Conservation (phyloP, 2,329 filamentous ascomycete species). For the Cladorrhinum sp. region DNA sequence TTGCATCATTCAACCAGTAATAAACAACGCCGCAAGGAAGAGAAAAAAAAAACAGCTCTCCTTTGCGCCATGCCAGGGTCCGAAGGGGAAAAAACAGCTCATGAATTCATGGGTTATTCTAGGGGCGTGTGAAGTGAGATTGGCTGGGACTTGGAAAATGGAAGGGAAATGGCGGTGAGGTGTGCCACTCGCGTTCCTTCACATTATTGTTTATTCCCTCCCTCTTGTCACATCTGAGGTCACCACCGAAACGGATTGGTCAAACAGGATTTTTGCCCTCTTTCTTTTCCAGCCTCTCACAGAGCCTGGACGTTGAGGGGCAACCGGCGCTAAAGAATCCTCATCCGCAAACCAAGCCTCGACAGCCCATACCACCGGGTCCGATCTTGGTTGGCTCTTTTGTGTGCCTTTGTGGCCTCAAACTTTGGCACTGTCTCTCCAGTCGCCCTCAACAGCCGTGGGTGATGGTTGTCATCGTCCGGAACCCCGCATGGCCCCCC, state of each 20-base stretch:
- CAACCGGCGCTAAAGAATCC: neutral
- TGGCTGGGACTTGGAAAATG: neutral
- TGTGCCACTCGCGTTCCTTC: neutral
- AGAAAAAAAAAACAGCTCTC: neutral
- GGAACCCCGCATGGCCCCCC: neutral
- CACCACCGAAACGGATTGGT: neutral
- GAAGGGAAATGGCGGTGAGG: neutral
- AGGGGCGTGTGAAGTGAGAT: neutral
- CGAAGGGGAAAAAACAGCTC: neutral
- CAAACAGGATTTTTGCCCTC: slow-evolving; percentile 1
- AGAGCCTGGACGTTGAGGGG: neutral
- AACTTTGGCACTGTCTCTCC: neutral
- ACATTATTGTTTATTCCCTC: neutral
- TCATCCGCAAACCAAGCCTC: neutral
- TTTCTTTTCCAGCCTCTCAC: neutral
- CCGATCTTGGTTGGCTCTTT: neutral
- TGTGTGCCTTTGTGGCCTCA: neutral
- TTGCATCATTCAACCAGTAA: slow-evolving; percentile 1
- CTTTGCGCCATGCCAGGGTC: neutral
- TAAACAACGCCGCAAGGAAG: neutral
- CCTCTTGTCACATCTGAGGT: neutral
- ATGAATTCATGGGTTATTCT: neutral
- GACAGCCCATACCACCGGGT: neutral
- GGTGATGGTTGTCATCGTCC: neutral
- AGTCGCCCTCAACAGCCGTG: neutral